Base-by-base conservation (phyloP, 2,329 filamentous ascomycete species). In the Samsoniella hepiali region DNA sequence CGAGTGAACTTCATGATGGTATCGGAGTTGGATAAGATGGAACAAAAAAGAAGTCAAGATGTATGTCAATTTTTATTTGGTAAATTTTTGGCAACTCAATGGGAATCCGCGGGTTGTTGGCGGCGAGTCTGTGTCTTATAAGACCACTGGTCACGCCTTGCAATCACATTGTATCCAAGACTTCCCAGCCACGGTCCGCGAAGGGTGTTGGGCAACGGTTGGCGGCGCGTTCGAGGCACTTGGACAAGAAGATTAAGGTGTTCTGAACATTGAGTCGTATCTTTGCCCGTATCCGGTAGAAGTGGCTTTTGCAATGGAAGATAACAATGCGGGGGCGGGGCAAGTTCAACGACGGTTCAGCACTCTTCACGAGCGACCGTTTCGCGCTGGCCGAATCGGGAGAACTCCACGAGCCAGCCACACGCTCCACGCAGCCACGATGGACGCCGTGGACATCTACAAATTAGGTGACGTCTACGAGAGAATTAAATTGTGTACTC, bases 361-460 rank as follows among this genome's bases (percentile, higher is more conserved):
- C 44, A 4, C 9, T 10, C 10, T 47, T 47, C 45, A 47, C 45
- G 45, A 47, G 45, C 45, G 22, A n/a, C 22, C 45, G 17, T 44
- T 47, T 10, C 45, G 5, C 45, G 13, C 11, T 5, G 11, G 50
- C 50, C 27, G 50, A 36, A 32, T 32, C 10, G 36, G 32, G 51
- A 36, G 13, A 55, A 36, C 32, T 55, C 51, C 51, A 55, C 51
- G 51, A 55, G 51, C 51, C 17, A 36, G 32, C 51, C 51, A 55
- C 51, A 27, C 44, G 17, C 17, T 27, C 44, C 17, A 47, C 17
- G 44, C 17, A n/a, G 17, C 15, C 44, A 47, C 44, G 44, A 5
- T 38, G 44, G 15, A 47, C 44, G 15, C 9, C 44, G 6, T 47
- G 44, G 27, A 47, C 5, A 15, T 47, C 44, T 15, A 13, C 51